Conservation (phyloP, 441 rosid genomes). For the Breynia disticha region DNA sequence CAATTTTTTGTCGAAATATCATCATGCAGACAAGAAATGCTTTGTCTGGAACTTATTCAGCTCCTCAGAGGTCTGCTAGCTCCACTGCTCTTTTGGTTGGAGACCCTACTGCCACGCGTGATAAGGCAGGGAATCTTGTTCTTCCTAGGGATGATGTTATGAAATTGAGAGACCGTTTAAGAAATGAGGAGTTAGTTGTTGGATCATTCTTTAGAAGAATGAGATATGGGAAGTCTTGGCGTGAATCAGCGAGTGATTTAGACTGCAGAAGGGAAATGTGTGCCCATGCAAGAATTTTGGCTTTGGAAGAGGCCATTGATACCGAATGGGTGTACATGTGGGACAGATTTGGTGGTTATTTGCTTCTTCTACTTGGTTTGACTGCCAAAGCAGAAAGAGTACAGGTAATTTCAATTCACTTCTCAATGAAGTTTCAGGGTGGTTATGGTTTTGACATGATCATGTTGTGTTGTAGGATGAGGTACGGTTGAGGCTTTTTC, state of each 20-base stretch:
- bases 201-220: conserved; percentile 70
- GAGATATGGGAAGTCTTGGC: conserved; percentile 53
- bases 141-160: conserved; percentile 99
- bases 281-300: conserved; percentile 96
- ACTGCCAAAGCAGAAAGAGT: conserved; percentile 97
- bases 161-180: conserved; percentile 95
- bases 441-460: conserved; percentile 14
- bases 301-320: conserved; percentile 99
- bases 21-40: conserved; percentile 94
- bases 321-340: conserved; percentile 99
- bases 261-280: conserved; percentile 98
- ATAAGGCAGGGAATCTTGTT: conserved; percentile 94
- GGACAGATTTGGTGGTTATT: conserved; percentile 99
- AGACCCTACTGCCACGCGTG: conserved; percentile 92
- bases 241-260: conserved; percentile 49
- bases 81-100: conserved; percentile 98
- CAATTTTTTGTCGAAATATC: neutral
- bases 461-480: conserved; percentile 55
- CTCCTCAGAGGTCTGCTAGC: conserved; percentile 99
- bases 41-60: conserved; percentile 97
- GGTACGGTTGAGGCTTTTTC: conserved; percentile 96
- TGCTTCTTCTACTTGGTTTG: conserved; percentile 93
- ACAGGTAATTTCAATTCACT: conserved; percentile 50
- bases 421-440: conserved; percentile 11
- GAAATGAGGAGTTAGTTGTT: conserved; percentile 85